phyloP scores from a whole-genome alignment of 306 rosid genomes.

The Acmispon strigosus region DNA sequence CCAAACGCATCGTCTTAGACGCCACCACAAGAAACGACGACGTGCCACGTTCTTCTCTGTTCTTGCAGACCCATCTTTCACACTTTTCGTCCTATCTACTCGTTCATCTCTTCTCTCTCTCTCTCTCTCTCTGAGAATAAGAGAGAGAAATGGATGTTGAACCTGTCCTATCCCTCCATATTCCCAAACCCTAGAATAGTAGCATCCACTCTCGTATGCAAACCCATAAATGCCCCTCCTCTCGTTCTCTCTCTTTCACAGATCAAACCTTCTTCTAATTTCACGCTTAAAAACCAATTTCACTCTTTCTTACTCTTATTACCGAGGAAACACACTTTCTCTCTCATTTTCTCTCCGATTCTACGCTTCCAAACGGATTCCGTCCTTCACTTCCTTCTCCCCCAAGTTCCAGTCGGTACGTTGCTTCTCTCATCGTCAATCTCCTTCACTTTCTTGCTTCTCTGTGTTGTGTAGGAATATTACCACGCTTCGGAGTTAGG shows the following conservation, averaged over 20 bases:
- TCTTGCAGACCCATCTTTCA: background rate
- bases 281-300: background rate
- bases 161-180: constrained; percentile 16
- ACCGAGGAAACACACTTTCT: background rate
- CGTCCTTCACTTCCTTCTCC: constrained; percentile 26
- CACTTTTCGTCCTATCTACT: background rate
- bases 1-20: background rate
- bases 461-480: background rate
- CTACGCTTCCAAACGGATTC: constrained; percentile 27
- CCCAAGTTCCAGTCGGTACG: constrained; percentile 42
- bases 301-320: background rate
- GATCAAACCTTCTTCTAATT: background rate
- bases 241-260: background rate
- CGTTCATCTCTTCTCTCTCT: no score
- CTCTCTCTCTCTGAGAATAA: constrained; percentile 7
- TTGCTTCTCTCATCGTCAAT: background rate
- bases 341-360: background rate
- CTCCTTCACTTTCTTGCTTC: constrained; percentile 6
- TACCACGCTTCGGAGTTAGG: constrained; percentile 27
- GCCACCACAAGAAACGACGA: constrained; percentile 10
- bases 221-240: constrained; percentile 51
- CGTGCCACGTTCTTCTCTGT: background rate
- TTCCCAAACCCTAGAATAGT: constrained; percentile 23
- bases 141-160: constrained; percentile 19
- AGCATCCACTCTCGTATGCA: constrained; percentile 12